Evolutionary conservation across 164 flowering plant genomes (phyloP).

Genomic region (Tetrastigma voinierianum): DNA sequence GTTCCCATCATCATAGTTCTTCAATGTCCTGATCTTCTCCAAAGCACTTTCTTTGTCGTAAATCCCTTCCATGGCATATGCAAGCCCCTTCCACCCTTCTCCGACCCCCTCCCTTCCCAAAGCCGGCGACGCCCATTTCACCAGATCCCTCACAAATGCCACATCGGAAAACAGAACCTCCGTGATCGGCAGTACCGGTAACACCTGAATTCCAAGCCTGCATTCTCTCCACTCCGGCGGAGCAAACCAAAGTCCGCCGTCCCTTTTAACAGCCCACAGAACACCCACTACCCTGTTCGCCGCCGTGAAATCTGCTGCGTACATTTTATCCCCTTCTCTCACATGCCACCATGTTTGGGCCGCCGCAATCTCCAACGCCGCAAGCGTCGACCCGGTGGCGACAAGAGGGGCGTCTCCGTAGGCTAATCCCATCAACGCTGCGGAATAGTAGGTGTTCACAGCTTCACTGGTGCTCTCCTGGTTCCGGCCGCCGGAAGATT

Average conservation of each 20-base stretch:
- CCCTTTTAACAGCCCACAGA: slow-evolving; percentile 86
- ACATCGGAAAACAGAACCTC: slow-evolving; percentile 69
- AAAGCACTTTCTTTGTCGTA: slow-evolving; percentile 63
- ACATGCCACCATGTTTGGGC: slow-evolving; percentile 94
- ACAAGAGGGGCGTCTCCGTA: slow-evolving; percentile 81
- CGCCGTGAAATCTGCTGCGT: slow-evolving; percentile 54
- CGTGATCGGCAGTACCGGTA: slow-evolving; percentile 75
- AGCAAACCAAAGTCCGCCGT: slow-evolving; percentile 88
- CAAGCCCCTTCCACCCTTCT: slow-evolving; percentile 94
- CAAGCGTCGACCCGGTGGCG: slow-evolving; percentile 68
- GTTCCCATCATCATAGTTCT: slow-evolving; percentile 77
- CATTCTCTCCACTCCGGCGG: slow-evolving; percentile 85
- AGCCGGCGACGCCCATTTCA: slow-evolving; percentile 73
- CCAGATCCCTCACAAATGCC: slow-evolving; percentile 53
- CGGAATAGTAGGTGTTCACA: slow-evolving; percentile 82
- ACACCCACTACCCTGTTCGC: slow-evolving; percentile 79
- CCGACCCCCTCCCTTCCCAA: slow-evolving; percentile 69
- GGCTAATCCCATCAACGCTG: slow-evolving; percentile 83
- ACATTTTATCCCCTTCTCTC: slow-evolving; percentile 49
- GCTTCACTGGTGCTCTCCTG: slow-evolving; percentile 95
- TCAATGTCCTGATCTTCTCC: slow-evolving; percentile 54
- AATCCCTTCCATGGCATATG: slow-evolving; percentile 72
- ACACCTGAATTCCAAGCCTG: slow-evolving; percentile 77
- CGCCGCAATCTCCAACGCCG: slow-evolving; percentile 67
- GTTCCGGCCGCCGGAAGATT: slow-evolving; percentile 76